Evolutionary conservation across 257 asterid species (phyloP), one percentile per base, ranked within the genome.

Genomic region (Apocynum venetum): DNA sequence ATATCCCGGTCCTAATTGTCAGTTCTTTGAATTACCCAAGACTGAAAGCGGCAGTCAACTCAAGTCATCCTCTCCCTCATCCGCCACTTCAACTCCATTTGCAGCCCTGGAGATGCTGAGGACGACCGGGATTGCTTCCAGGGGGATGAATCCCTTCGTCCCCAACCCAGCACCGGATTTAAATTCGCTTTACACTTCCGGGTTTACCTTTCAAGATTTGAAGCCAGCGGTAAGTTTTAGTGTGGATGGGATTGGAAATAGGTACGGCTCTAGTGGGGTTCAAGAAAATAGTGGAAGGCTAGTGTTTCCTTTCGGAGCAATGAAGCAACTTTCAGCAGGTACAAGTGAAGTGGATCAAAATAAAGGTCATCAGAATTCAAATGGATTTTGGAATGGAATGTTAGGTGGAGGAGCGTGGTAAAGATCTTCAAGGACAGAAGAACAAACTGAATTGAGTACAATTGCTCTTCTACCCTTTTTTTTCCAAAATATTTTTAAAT

Each of bases 321-420:
- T 83, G 66, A 86, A 85, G 64, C 85, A 83, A 72, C 59, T 73
- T 63, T 56, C 89, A 25, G 66, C 73, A 41, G 56, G 76, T 63
- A 83, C 88, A 79, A 83, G 55, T 75, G 84, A 85, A 52, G 79
- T 17, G 12, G 77, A 80, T 72, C 65, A 84, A 78, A 86, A 82
- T 53, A 89, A 85, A 75, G 91, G 87, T 10, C 90, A 82, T 11
- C 82, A 85, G 72, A 87, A 80, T 84, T 70, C 90, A 61, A 88
- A 85, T 83, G 93, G 92, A 71, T 89, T 79, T 40, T 92, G 96
- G 97, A 90, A 80, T 80, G 96, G 94, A 69, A 86, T 90, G 88
- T 78, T 91, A 72, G 89, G 93, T 72, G 90, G 93, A 77, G 89
- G 85, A 47, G 81, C 88, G 59, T 91, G 91, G 91, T 87, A 79